Conservation (phyloP, 2,329 filamentous ascomycete genomes). For the Sarocladium brachiariae region DNA sequence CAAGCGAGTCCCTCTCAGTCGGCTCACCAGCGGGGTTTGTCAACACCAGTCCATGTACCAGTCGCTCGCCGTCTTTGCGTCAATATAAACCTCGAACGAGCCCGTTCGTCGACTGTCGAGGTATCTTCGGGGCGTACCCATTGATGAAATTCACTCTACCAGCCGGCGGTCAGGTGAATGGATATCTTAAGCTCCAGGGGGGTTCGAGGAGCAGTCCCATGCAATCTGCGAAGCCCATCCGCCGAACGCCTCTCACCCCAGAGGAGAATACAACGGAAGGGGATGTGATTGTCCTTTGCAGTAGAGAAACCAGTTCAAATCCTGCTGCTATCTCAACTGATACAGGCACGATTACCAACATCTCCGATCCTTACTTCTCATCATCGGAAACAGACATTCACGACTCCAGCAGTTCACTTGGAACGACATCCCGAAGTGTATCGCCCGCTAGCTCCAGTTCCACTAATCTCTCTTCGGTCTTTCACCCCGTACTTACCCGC, state of each 20-base stretch:
- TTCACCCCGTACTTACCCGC: neutral
- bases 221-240: neutral
- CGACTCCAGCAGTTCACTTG: no score
- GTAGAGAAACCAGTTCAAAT: neutral
- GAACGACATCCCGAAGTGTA: no score
- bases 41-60: neutral
- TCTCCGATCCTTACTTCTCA: no score
- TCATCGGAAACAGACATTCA: no score
- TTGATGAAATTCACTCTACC: constrained; percentile 23
- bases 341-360: no score
- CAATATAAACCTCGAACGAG: constrained; percentile 17
- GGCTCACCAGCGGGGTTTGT: neutral
- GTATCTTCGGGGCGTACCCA: constrained; percentile 19
- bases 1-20: neutral
- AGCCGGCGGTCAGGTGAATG: constrained; percentile 27
- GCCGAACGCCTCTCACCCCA: neutral
- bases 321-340: no score
- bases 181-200: constrained; percentile 33
- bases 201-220: constrained; percentile 13
- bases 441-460: neutral
- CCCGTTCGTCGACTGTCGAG: constrained; percentile 26
- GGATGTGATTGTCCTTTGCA: neutral
- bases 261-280: neutral
- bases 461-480: neutral
- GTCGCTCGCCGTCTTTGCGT: neutral